Evolutionary conservation across 1,284 basidiomycete species (phyloP).

Genomic region (Pulchroboletus neoregius): DNA sequence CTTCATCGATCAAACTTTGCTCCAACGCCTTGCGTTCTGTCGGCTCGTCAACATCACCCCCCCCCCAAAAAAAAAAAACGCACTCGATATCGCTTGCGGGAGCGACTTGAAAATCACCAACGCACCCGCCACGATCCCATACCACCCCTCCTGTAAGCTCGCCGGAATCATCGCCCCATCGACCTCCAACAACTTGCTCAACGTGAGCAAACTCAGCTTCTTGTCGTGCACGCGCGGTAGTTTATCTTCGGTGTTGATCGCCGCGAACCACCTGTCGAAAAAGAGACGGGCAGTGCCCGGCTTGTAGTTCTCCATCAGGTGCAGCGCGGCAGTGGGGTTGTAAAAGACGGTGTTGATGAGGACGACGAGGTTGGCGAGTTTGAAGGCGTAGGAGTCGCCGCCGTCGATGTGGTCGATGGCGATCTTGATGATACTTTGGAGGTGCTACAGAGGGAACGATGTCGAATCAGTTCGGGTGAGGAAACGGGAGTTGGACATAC

Average conservation of each 20-base stretch:
- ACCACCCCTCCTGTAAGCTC: slow-evolving; percentile 65
- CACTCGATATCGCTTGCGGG: slow-evolving; percentile 69
- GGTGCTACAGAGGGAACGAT: slow-evolving; percentile 32
- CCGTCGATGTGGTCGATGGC: slow-evolving; percentile 57
- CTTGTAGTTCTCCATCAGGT: slow-evolving; percentile 64
- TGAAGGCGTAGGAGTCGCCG: slow-evolving; percentile 59
- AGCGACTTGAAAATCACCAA: slow-evolving; percentile 72
- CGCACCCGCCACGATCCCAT: slow-evolving; percentile 63
- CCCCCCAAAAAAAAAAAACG: slow-evolving; percentile 15
- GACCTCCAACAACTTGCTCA: slow-evolving; percentile 73
- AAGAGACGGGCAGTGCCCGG: slow-evolving; percentile 61
- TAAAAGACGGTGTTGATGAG: slow-evolving; percentile 84
- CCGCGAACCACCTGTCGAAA: slow-evolving; percentile 78
- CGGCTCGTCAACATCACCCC: slow-evolving; percentile 5
- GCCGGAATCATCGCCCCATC: slow-evolving; percentile 55
- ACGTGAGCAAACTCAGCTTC: slow-evolving; percentile 74
- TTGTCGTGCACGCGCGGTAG: slow-evolving; percentile 90
- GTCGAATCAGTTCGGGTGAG: background rate
- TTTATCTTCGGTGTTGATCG: slow-evolving; percentile 57
- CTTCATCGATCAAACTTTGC: slow-evolving; percentile 51
- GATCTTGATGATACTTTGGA: slow-evolving; percentile 57
- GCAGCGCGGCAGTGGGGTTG: slow-evolving; percentile 74
- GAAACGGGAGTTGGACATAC: slow-evolving; percentile 38
- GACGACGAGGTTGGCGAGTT: slow-evolving; percentile 77
- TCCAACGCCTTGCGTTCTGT: slow-evolving; percentile 66